These are phyloP conservation scores for Ballota nigra DNA, from an alignment of 257 asterid species.

Conservation along the genomic window DNA sequence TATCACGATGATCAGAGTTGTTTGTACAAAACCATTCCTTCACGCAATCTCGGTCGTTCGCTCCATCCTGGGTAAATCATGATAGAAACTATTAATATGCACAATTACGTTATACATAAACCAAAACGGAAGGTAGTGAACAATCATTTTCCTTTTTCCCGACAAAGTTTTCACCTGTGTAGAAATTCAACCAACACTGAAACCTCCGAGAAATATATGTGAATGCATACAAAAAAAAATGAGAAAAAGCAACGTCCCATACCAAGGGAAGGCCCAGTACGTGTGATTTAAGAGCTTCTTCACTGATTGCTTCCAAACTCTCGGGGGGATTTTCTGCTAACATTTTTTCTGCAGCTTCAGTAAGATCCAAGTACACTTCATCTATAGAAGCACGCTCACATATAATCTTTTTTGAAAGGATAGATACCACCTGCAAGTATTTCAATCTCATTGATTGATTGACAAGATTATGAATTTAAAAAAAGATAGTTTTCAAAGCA, in stretches of 20 bases:
- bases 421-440: conserved; percentile 70
- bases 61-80: conserved; percentile 49
- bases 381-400: conserved; percentile 99
- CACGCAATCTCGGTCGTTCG: conserved; percentile 39
- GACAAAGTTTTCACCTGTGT: not conserved
- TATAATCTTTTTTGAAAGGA: conserved; percentile 76
- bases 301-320: conserved; percentile 47
- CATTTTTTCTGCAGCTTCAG: conserved; percentile 86
- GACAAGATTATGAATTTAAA: conserved; percentile 14
- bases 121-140: not conserved
- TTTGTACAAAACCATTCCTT: conserved; percentile 58
- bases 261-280: conserved; percentile 80
- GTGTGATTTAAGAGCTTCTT: conserved; percentile 80
- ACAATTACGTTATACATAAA: conserved; percentile 3
- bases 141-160: not conserved
- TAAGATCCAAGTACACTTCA: conserved; percentile 96
- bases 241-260: conserved; percentile 2
- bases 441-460: conserved; percentile 19
- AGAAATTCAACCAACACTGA: not conserved
- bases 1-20: conserved; percentile 67
- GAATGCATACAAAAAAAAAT: not conserved
- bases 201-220: not conserved
- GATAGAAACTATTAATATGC: conserved; percentile 12
- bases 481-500: conserved; percentile 4
- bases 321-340: conserved; percentile 61